Evolutionary conservation across 2,329 filamentous ascomycete species (phyloP).

Genomic region (Nakataea oryzae): DNA sequence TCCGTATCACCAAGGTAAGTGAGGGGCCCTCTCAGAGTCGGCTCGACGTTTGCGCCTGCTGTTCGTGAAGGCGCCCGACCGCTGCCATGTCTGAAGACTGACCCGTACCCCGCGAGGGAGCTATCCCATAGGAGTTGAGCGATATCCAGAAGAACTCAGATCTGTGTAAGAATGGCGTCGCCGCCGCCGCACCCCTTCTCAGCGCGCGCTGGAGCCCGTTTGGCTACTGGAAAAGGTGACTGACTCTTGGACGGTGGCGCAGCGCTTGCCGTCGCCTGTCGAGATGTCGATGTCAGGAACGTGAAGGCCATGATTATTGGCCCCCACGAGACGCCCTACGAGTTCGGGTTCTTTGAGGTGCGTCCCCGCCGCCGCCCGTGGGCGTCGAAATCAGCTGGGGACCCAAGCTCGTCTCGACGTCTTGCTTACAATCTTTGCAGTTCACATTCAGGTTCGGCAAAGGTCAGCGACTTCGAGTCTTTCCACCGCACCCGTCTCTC

Average conservation of each 20-base stretch:
- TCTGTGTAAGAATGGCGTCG: conserved; percentile 51
- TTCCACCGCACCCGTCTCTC: not conserved
- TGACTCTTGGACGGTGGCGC: not conserved
- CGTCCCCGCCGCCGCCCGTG: conserved; percentile 10
- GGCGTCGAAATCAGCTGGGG: not conserved
- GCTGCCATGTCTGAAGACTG: not conserved
- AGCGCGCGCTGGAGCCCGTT: not conserved
- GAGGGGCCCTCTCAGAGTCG: conserved; percentile 20
- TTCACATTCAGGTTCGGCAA: conserved; percentile 68
- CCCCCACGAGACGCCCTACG: conserved; percentile 88
- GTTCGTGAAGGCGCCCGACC: not conserved
- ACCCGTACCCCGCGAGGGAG: not conserved
- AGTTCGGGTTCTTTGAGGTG: conserved; percentile 96
- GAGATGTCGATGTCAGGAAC: conserved; percentile 80
- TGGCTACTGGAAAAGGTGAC: not conserved
- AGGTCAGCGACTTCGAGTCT: conserved; percentile 34
- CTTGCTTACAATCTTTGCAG: conserved; percentile 25
- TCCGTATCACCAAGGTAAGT: conserved; percentile 74
- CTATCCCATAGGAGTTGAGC: conserved; percentile 58
- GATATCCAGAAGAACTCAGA: conserved; percentile 78
- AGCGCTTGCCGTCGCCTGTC: conserved; percentile 81
- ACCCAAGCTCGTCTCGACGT: not conserved
- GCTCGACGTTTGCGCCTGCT: not conserved
- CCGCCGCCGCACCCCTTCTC: not conserved
- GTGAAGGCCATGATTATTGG: conserved; percentile 84